A percentile compares a stretch with the other conserved stretches of the same genome.
phyloP scores from a whole-genome alignment of 371 early-diverging fungal species.

The Choanephora cucurbitarum region DNA sequence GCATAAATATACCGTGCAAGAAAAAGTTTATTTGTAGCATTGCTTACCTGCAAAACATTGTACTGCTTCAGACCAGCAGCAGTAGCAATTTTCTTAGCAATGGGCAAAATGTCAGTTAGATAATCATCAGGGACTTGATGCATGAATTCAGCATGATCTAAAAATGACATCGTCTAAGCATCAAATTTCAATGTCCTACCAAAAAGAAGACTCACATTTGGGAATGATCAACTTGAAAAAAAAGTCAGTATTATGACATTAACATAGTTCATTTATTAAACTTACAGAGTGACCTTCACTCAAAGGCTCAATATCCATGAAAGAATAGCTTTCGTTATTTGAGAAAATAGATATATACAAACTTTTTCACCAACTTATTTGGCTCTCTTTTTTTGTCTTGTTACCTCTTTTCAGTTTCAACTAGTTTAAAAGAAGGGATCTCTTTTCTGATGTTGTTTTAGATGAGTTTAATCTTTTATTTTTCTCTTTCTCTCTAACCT shows the following conservation, averaged over 20 bases:
- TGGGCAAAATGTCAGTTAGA: constrained; percentile 80
- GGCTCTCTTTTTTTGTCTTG: constrained; percentile 10
- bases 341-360: not conserved
- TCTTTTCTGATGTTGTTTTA: constrained; percentile 52
- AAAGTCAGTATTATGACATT: not conserved
- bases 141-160: constrained; percentile 89
- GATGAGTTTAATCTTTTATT: not conserved
- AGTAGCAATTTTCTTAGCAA: constrained; percentile 83
- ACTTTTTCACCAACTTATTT: too few species aligned
- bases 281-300: constrained; percentile 80
- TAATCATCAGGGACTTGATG: constrained; percentile 88
- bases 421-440: constrained; percentile 81
- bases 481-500: constrained; percentile 27
- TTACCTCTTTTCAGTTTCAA: constrained; percentile 81
- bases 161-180: constrained; percentile 5
- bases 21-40: too few species aligned
- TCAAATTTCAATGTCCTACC: not conserved
- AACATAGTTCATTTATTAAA: constrained; percentile 8
- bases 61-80: constrained; percentile 72
- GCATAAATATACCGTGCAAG: too few species aligned
- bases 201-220: constrained; percentile 60
- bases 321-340: constrained; percentile 57
- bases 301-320: constrained; percentile 80
- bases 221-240: constrained; percentile 75
- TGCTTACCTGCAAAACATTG: constrained; percentile 90